Evolutionary conservation across 1,139 yeast species (phyloP).

Genomic region (Geotrichum klebahnii): DNA sequence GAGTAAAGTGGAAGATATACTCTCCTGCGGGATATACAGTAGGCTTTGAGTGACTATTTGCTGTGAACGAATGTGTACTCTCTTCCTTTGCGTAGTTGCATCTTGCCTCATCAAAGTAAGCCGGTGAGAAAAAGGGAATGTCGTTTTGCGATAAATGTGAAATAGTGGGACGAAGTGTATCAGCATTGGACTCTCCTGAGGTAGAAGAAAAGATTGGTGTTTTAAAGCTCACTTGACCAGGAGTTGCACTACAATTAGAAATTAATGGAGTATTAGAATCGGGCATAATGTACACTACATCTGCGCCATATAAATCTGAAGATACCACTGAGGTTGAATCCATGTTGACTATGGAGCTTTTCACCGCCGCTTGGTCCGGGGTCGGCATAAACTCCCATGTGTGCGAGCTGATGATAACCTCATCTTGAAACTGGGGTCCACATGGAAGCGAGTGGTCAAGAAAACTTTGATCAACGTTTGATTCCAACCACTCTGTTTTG

Average conservation of each 20-base stretch:
- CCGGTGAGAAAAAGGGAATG: constrained; percentile 13
- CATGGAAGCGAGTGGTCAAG: constrained; percentile 20
- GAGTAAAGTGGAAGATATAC: constrained; percentile 72
- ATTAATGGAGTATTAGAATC: constrained; percentile 3
- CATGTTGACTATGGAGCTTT: constrained; percentile 25
- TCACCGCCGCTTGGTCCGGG: constrained; percentile 17
- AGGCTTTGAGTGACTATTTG: neutral
- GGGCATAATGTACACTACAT: constrained; percentile 20
- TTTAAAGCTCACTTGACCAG: constrained; percentile 11
- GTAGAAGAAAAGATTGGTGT: constrained; percentile 11
- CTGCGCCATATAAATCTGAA: constrained; percentile 39
- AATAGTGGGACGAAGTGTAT: neutral
- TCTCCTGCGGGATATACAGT: constrained; percentile 57
- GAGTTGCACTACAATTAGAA: neutral
- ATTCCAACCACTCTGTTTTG: constrained; percentile 82
- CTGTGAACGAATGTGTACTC: neutral
- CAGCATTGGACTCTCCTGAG: neutral
- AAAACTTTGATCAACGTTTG: constrained; percentile 7
- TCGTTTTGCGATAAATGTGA: constrained; percentile 11
- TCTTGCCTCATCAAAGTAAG: constrained; percentile 7
- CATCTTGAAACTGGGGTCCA: constrained; percentile 36
- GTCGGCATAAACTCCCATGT: constrained; percentile 39
- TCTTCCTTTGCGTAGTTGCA: neutral
- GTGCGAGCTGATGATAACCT: constrained; percentile 35
- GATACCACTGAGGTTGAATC: constrained; percentile 32